These are phyloP conservation scores for Porphyra umbilicalis DNA, from an alignment of 31 red algal genomes.

Conservation along the genomic window DNA sequence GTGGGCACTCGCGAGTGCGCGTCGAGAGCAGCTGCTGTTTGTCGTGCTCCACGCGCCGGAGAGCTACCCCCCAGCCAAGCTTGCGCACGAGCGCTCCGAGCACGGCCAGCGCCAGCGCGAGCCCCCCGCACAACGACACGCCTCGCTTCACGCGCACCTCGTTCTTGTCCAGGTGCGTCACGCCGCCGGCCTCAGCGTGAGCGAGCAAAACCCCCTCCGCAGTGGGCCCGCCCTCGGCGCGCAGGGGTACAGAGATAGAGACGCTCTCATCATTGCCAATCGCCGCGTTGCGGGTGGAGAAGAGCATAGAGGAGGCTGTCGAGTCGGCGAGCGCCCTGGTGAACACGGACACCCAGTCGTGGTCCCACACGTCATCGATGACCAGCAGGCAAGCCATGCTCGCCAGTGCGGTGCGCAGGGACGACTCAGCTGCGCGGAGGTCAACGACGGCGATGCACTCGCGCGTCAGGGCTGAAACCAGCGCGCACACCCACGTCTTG, in stretches of 20 bases:
- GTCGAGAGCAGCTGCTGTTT: not conserved
- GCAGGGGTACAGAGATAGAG: not conserved
- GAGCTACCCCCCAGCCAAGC: not conserved
- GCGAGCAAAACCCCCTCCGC: not conserved
- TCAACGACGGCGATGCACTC: not conserved
- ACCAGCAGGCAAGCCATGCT: not conserved
- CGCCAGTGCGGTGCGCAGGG: not conserved
- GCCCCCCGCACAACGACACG: not conserved
- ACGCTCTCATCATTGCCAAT: not conserved
- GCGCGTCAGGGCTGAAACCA: not conserved
- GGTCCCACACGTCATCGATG: not conserved
- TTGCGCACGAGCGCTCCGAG: not conserved
- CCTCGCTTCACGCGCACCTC: not conserved
- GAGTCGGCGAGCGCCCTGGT: not conserved
- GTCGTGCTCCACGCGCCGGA: not conserved
- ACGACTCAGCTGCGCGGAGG: not conserved
- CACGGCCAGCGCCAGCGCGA: not conserved
- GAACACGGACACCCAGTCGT: not conserved
- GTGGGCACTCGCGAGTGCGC: not conserved
- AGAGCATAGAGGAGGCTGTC: not conserved
- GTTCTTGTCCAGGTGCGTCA: not conserved
- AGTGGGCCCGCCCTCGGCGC: not conserved
- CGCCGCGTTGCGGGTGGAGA: not conserved
- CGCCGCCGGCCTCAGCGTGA: not conserved
- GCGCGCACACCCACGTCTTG: not conserved